Base-by-base conservation (phyloP, 179 eudicot genomes). In the Amaranthus tricolor region DNA sequence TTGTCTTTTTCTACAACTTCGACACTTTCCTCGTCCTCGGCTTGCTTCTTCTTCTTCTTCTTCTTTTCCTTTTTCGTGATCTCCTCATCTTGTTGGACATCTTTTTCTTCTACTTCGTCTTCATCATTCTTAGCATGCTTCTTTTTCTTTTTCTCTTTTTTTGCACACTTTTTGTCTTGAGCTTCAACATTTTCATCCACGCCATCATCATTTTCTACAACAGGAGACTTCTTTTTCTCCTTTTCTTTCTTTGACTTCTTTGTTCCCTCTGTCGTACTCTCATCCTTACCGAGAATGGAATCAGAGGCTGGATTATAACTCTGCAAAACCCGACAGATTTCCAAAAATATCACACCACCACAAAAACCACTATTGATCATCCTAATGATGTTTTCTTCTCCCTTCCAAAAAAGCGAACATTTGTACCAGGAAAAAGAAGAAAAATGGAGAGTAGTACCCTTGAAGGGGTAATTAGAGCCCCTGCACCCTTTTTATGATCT, bases 261-360 rank as follows among this genome's bases (percentile, higher is more conserved):
- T 56, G 79, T 71, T 58, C 72, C 75, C 62, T 67, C 40, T 2
- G 40, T 59, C 82, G 56, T 79, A 60, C 71, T 78, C 16, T 77
- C 86, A 40, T 73, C 88, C 77, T 82, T 86, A 45, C 86, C 86
- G 20, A 92, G 61, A 71, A 86, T 60, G 19, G 96, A 79, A 81
- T 94, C 98, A 0, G 98, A 92, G 13, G 98, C 85, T 52, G 94
- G 89, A 79, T 94, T 94, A 70, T 94, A 94, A 0, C 89, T 84
- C 97, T 94, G 85, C 70, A 31, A 50, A 76, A 54, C 40, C 40
- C 40, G 54, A 47, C 44, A 58, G 21, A 43, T 43, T 63, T 49
- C 20, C 52, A 50, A 40, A 10, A 58, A 31, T 21, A 62, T 7
- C 55, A 21, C n/a, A 14, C 52, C 9, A 51, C 40, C 40, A 43